Conservation (phyloP, 2,329 filamentous ascomycete species). For the Allantophomopsis lycopodina region DNA sequence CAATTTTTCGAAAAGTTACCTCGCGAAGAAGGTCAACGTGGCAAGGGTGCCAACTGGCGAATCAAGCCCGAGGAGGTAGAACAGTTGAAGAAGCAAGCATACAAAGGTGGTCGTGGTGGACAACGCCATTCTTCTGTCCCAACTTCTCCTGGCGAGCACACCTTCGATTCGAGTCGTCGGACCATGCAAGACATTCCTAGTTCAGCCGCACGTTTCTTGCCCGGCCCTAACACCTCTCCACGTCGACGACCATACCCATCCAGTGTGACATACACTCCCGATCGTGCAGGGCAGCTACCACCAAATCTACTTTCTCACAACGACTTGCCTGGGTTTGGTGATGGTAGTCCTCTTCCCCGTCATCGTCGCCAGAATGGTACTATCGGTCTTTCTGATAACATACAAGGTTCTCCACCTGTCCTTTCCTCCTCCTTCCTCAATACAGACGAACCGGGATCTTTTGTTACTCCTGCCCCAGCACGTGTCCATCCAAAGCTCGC, state of each 20-base stretch:
- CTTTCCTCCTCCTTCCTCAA: slow-evolving; percentile 48
- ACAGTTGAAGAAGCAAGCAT: slow-evolving; percentile 55
- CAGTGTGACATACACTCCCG: slow-evolving; percentile 35
- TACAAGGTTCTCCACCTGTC: slow-evolving; percentile 41
- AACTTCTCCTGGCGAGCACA: slow-evolving; percentile 43
- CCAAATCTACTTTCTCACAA: slow-evolving; percentile 9
- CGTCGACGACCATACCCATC: slow-evolving; percentile 34
- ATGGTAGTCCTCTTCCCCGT: slow-evolving; percentile 48
- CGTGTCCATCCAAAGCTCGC: slow-evolving; percentile 62
- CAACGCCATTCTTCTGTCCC: slow-evolving; percentile 57
- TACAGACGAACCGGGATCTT: slow-evolving; percentile 40
- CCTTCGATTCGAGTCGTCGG: slow-evolving; percentile 7
- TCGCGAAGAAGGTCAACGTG: slow-evolving; percentile 83
- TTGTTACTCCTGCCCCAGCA: slow-evolving; percentile 60
- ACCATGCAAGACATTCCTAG: slow-evolving; percentile 24
- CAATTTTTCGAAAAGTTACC: slow-evolving; percentile 92
- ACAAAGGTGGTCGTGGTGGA: slow-evolving; percentile 45
- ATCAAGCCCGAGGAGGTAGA: slow-evolving; percentile 74
- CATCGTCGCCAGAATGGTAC: slow-evolving; percentile 29
- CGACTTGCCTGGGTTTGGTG: slow-evolving; percentile 21
- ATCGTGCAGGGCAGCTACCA: slow-evolving; percentile 26
- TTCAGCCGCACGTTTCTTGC: slow-evolving; percentile 42
- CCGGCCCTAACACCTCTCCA: slow-evolving; percentile 39
- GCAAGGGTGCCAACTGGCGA: slow-evolving; percentile 99
- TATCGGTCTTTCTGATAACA: slow-evolving; percentile 31